Evolutionary conservation across 805 yeast species (phyloP), one percentile per base, ranked within the genome.

Genomic region (Candida caryicola): DNA sequence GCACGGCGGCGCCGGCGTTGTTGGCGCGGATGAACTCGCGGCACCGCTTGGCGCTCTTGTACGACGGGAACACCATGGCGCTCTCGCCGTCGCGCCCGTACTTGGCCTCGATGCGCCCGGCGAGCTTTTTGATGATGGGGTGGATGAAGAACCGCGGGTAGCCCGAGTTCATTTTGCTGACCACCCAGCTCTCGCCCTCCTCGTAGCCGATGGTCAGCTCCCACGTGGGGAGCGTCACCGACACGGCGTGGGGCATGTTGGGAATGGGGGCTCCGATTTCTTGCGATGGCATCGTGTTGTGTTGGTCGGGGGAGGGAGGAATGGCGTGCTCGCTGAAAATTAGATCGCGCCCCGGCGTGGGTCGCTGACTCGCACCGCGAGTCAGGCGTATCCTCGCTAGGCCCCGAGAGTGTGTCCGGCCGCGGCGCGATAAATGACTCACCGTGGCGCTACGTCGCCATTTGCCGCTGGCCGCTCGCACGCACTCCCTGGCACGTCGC

Each of bases 201-300:
- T 89, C 96, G 54, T 93, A 93, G 3, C 88, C 96, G 1, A 93
- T 85, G 3, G 85, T 87, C 31, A 95, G 88, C 34, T 79, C 84
- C 99, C 98, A 93, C 0, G 96, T 85, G 5, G 99, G 99, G 23
- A 91, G 71, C 2, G 95, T 85, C 33, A 91, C 97, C 9, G 96
- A 86, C 1, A 91, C 96, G 0, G 97, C 96, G 60, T 93, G 98
- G 2, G 83, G 81, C 0, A 95, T 83, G 57, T 87, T 82, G 2
- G 99, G 97, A 41, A 93, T 90, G 1, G 96, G 79, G 13, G 76
- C 83, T 3, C 97, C 97, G 13, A 88, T 75, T 29, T 64, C 66
- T 54, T 77, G 72, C 10, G 58, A 57, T 9, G 71, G 69, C 50
- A 46, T 46, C 10, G 12, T 26, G 17, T 15, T 14, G 18, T 14